Evolutionary conservation across 73 alveolate genomes (phyloP).

Genomic region (Tetrahymena thermophila): DNA sequence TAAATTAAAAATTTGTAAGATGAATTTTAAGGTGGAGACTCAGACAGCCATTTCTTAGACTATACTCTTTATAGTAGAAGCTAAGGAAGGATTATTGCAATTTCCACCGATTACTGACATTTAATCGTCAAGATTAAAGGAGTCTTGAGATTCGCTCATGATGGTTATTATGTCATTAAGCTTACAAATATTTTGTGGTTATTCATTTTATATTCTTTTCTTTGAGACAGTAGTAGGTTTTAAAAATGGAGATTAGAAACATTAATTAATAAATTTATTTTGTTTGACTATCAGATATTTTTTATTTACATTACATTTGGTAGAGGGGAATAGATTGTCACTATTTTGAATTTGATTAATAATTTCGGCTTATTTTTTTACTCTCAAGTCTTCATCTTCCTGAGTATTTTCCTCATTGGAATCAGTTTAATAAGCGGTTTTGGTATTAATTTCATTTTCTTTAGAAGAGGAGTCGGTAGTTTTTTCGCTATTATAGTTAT

Average conservation of each 20-base stretch:
- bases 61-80: neutral
- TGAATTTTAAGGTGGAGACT: neutral
- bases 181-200: neutral
- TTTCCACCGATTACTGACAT: neutral
- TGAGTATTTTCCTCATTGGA: neutral
- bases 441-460: neutral
- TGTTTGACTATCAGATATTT: neutral
- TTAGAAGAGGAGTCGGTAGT: neutral
- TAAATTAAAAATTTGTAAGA: too few relatives aligned
- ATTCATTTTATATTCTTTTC: neutral
- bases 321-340: neutral
- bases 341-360: neutral
- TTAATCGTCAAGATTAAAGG: neutral
- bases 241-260: neutral
- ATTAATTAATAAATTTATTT: neutral
- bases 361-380: neutral
- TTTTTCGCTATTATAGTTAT: neutral
- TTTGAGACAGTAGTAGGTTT: neutral
- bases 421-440: neutral
- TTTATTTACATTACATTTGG: neutral
- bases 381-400: neutral
- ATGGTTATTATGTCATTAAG: neutral
- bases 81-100: neutral
- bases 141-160: neutral
- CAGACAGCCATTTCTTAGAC: conserved; percentile 2